Base-by-base conservation (phyloP, 2,329 filamentous ascomycete genomes). In the Cryphonectria parasitica region DNA sequence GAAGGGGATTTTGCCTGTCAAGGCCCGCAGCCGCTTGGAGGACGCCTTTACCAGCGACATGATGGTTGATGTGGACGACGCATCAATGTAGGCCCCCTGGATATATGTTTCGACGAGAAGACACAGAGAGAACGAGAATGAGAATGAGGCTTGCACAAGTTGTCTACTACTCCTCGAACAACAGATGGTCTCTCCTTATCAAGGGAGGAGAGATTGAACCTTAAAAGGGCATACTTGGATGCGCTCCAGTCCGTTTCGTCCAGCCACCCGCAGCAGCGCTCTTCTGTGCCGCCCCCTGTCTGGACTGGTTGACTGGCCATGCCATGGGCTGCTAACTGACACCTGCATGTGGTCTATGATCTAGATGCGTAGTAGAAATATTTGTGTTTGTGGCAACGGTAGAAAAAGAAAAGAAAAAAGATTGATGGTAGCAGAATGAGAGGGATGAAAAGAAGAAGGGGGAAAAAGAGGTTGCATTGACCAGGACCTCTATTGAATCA, bases 1-100 rank as follows among this genome's bases (percentile, higher is more conserved):
- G 56, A 69, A 66, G 22, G 67, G 66, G 43, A 71, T 58, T n/a
- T 31, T 66, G 7, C 63, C 45, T 19, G 64, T 39, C 28, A 66
- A 25, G 49, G 13, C 49, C 25, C 64, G 64, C 22, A 66, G 64
- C 10, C 49, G 31, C 11, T 54, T 34, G 5, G 39, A 52, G 2
- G 39, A 52, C 39, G 64, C 49, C 54, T 39, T 66, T 25, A 41
- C 41, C 49, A 66, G 54, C 34, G 61, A 45, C 67, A 69, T 69
- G 34, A 64, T 69, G 34, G 15, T 49, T 10, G 49, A 25, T 58
- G 15, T 58, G 54, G 25, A 39, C 49, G 11, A 8, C n/a, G 54
- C 25, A 28, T 56, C 43, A 15, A 45, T 39, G 17, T 45, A 45
- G 17, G 43, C 43, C 43, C 43, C 62, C 36, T 39, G 36, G 58